Conservation (phyloP, 257 asterid genomes). For the Avicennia marina region DNA sequence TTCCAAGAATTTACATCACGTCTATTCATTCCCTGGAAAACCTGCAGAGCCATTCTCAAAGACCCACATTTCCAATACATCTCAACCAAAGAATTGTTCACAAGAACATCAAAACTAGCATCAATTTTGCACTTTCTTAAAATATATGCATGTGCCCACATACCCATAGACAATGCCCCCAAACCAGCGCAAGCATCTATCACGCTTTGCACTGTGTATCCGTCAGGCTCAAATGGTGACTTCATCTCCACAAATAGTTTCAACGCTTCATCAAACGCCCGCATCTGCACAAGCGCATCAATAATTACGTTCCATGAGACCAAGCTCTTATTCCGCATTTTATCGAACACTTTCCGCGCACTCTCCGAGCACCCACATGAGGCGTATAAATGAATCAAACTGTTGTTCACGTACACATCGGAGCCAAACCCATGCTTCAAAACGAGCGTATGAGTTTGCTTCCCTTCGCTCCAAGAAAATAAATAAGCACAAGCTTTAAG, state of each 20-base stretch:
- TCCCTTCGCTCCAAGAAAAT: constrained; percentile 55
- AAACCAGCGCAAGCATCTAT: constrained; percentile 71
- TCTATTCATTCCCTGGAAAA: constrained; percentile 45
- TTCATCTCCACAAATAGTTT: constrained; percentile 48
- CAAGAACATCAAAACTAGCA: constrained; percentile 32
- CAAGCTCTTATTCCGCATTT: constrained; percentile 61
- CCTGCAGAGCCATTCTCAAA: constrained; percentile 50
- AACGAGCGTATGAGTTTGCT: constrained; percentile 54
- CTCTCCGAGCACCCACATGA: constrained; percentile 53
- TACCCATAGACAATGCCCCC: constrained; percentile 68
- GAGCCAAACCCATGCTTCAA: constrained; percentile 57
- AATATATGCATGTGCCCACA: constrained; percentile 66
- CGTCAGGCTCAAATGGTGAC: constrained; percentile 52
- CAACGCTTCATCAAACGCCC: constrained; percentile 60
- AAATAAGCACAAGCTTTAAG: constrained; percentile 64
- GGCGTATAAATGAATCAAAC: constrained; percentile 73
- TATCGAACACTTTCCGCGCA: constrained; percentile 53
- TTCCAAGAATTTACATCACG: constrained; percentile 77
- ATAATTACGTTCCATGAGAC: constrained; percentile 79
- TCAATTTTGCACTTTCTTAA: constrained; percentile 30
- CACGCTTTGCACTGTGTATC: constrained; percentile 68
- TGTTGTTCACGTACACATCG: constrained; percentile 66
- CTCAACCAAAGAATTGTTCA: constrained; percentile 57
- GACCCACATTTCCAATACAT: constrained; percentile 88
- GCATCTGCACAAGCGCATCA: constrained; percentile 58